Conservation (phyloP, 2,329 filamentous ascomycete species). For the Lasiodiplodia gonubiensis region DNA sequence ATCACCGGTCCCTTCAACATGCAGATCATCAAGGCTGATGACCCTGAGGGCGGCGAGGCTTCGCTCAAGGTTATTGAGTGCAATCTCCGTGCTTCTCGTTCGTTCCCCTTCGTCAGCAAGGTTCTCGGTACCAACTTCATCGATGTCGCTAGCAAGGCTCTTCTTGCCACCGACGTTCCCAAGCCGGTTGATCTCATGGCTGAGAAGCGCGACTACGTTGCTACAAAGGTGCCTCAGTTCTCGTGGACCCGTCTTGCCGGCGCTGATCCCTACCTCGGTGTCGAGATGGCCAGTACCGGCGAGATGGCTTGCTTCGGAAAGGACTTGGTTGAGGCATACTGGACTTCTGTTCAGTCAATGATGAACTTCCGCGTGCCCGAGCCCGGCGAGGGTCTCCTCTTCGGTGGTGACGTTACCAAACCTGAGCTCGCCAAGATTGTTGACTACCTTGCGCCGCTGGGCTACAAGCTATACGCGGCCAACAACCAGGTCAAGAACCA, state of each 20-base stretch:
- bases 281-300: conserved; percentile 96
- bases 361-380: conserved; percentile 99
- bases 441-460: conserved; percentile 84
- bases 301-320: conserved; percentile 99
- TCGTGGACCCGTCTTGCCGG: conserved; percentile 97
- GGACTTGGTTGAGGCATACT: conserved; percentile 95
- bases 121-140: conserved; percentile 97
- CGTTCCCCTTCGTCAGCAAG: conserved; percentile 98
- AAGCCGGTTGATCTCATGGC: conserved; percentile 87
- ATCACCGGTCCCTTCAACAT: conserved; percentile 99
- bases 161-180: conserved; percentile 84
- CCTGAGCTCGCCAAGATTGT: conserved; percentile 78
- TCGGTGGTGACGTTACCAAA: conserved; percentile 81
- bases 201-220: conserved; percentile 86
- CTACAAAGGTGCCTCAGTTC: conserved; percentile 98
- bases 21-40: conserved; percentile 95
- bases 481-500: conserved; percentile 80
- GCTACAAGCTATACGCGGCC: conserved; percentile 93
- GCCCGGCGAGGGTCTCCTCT: conserved; percentile 91
- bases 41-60: conserved; percentile 74
- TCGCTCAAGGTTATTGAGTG: conserved; percentile 96
- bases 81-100: conserved; percentile 95
- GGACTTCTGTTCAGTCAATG: conserved; percentile 91
- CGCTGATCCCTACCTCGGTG: conserved; percentile 95
- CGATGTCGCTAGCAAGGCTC: conserved; percentile 89